Percentiles rank a stretch among this genome's conserved stretches.
Conservation (phyloP, 2,329 filamentous ascomycete species). For the Blumeriella jaapii region DNA sequence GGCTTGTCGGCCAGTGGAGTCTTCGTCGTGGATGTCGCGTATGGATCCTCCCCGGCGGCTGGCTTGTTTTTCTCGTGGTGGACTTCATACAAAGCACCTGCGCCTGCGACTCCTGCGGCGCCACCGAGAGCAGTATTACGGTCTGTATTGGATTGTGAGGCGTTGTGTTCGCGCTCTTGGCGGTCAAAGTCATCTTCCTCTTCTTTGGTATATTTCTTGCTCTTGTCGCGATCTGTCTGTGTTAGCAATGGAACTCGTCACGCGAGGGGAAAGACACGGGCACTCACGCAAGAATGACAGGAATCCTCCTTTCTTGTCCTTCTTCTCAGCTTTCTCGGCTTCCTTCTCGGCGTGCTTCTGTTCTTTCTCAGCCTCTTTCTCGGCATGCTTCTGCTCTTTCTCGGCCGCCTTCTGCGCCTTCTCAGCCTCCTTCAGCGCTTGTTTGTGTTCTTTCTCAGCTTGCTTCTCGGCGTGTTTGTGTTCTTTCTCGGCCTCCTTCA, state of each 20-base stretch:
- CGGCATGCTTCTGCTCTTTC: slow-evolving; percentile 12
- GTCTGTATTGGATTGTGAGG: slow-evolving; percentile 11
- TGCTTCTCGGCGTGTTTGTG: slow-evolving; percentile 9
- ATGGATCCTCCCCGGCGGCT: no score
- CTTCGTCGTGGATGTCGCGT: slow-evolving; percentile 7
- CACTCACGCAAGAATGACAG: slow-evolving; percentile 21
- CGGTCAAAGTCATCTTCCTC: slow-evolving; percentile 22
- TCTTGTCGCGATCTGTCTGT: slow-evolving; percentile 21
- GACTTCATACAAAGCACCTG: no score
- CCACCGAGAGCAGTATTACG: slow-evolving; percentile 16
- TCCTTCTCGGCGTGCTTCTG: slow-evolving; percentile 9
- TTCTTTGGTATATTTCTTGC: slow-evolving; percentile 19
- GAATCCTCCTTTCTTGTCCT: slow-evolving; percentile 14
- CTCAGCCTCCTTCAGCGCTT: slow-evolving; percentile 8
- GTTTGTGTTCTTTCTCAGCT: slow-evolving; percentile 4
- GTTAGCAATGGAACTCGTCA: slow-evolving; percentile 2
- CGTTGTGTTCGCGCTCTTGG: slow-evolving; percentile 19
- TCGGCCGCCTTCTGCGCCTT: slow-evolving; percentile 9
- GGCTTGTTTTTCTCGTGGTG: no score
- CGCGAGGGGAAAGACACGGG: not conserved
- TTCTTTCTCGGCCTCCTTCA: slow-evolving; percentile 12
- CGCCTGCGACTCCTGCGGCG: slow-evolving; percentile 9
- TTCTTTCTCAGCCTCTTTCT: slow-evolving; percentile 12
- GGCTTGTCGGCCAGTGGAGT: slow-evolving; percentile 12
- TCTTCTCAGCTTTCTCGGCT: slow-evolving; percentile 6